These are phyloP conservation scores for Phylloporus sp. DNA, from an alignment of 768 basidiomycete genomes.

Conservation along the genomic window DNA sequence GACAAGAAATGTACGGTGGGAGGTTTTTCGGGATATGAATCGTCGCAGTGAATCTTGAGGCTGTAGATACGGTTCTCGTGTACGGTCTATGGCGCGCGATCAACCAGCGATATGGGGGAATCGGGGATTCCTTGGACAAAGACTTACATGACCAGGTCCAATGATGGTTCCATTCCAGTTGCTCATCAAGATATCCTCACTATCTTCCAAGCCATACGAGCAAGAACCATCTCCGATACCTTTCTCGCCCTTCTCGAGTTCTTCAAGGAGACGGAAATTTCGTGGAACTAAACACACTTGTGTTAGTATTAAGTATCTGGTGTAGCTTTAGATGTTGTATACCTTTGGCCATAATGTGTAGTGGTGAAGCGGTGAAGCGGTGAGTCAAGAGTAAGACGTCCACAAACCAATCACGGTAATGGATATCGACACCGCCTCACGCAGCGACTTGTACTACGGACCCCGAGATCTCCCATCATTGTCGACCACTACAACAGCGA, in stretches of 20 bases:
- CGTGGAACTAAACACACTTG: slow-evolving; percentile 70
- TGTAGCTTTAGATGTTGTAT: slow-evolving; percentile 11
- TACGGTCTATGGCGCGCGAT: slow-evolving; percentile 60
- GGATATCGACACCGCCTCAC: slow-evolving; percentile 29
- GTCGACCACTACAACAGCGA: slow-evolving; percentile 17
- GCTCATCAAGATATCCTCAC: slow-evolving; percentile 96
- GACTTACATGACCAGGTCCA: slow-evolving; percentile 90
- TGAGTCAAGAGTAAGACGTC: neutral
- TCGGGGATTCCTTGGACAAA: neutral
- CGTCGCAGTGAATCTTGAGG: slow-evolving; percentile 83
- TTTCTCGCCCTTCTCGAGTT: slow-evolving; percentile 99
- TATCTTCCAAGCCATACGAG: slow-evolving; percentile 93
- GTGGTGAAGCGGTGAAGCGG: slow-evolving; percentile 4
- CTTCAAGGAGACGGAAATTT: slow-evolving; percentile 94
- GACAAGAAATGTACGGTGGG: slow-evolving; percentile 85
- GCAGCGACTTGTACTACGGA: slow-evolving; percentile 15
- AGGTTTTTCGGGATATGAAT: slow-evolving; percentile 69
- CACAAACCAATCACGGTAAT: slow-evolving; percentile 13
- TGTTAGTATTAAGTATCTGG: neutral
- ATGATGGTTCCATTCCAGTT: slow-evolving; percentile 99
- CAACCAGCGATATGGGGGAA: slow-evolving; percentile 11
- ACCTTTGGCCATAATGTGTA: slow-evolving; percentile 51
- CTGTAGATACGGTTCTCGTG: slow-evolving; percentile 99
- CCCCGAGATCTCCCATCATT: slow-evolving; percentile 5
- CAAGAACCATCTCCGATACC: slow-evolving; percentile 98